Evolutionary conservation across 176 grass and related monocot species (phyloP).

Genomic region (Poa annua): DNA sequence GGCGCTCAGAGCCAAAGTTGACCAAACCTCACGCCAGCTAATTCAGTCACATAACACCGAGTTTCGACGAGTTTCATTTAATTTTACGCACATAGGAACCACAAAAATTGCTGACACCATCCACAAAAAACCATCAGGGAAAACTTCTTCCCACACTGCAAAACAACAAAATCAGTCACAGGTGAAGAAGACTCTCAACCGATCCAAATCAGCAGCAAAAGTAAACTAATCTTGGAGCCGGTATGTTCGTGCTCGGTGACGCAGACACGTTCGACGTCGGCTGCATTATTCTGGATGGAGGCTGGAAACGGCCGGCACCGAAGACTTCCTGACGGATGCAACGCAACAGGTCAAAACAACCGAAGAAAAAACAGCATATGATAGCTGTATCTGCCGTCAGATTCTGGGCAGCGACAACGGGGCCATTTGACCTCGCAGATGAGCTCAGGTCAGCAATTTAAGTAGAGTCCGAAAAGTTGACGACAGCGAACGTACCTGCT

Average conservation of each 20-base stretch:
- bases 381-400: neutral
- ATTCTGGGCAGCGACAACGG: slow-evolving; percentile 34
- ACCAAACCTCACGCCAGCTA: slow-evolving; percentile 7
- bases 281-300: neutral
- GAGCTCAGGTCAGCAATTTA: slow-evolving; percentile 21
- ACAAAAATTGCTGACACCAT: neutral
- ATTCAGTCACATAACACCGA: neutral
- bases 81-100: neutral
- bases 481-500: slow-evolving; percentile 32
- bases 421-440: slow-evolving; percentile 22
- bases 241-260: slow-evolving; percentile 1
- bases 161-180: no score
- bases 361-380: neutral
- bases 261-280: neutral
- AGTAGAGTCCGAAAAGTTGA: neutral
- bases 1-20: neutral
- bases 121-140: neutral
- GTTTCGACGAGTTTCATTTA: neutral
- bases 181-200: neutral
- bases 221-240: neutral
- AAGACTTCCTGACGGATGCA: slow-evolving; percentile 17
- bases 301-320: slow-evolving; percentile 1
- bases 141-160: neutral
- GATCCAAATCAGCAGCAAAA: neutral
- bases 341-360: slow-evolving; percentile 31